Base-by-base conservation (phyloP, 225 moss, liverwort and hornwort species). In the Polytrichum formosum region DNA sequence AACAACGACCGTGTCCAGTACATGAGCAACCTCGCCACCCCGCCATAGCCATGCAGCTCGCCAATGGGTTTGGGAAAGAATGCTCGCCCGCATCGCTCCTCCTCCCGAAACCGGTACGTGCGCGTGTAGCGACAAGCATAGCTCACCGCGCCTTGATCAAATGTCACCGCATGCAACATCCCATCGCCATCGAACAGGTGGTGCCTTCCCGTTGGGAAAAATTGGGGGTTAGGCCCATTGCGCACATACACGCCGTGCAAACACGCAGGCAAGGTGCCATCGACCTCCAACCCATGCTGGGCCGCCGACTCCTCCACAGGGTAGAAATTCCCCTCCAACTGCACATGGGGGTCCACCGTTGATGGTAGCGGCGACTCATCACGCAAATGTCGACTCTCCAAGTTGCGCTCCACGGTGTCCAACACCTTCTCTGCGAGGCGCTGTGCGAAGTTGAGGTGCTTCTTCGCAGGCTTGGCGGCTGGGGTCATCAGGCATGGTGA, bases 111-210 rank as follows among this genome's bases (percentile, higher is more conserved):
- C 1, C 97, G 90, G 73, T 97, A 94, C 6, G 97, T 97, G 58
- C 84, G 75, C 26, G 97, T 97, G 82, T 79, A 94, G 18, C 94
- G 83, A 55, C 91, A 94, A 13, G 89, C 92, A 70, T 97, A 88
- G 53, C 94, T 92, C 0, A 83, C 94, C 28, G 70, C 71, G 18
- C 91, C 81, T 1, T 72, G 70, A 20, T 80, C 66, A 69, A 97
- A 84, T 19, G 67, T 86, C n/a, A 97, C 85, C 60, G 97, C 92
- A 53, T 97, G 97, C 73, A 97, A 78, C 97, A 97, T 94, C 28
- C 97, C 97, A 21, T 97, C 97, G 22, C 97, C 97, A 64, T 97
- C 97, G 61, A 97, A 97, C 5, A 94, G 82, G 60, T 97, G 97
- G 74, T 97, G 94, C 7, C 97, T 92, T 1, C 85, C 94, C 37